Evolutionary conservation across 176 grass and related monocot species (phyloP), one percentile per base, ranked within the genome.

Genomic region (Cymbopogon citratus): DNA sequence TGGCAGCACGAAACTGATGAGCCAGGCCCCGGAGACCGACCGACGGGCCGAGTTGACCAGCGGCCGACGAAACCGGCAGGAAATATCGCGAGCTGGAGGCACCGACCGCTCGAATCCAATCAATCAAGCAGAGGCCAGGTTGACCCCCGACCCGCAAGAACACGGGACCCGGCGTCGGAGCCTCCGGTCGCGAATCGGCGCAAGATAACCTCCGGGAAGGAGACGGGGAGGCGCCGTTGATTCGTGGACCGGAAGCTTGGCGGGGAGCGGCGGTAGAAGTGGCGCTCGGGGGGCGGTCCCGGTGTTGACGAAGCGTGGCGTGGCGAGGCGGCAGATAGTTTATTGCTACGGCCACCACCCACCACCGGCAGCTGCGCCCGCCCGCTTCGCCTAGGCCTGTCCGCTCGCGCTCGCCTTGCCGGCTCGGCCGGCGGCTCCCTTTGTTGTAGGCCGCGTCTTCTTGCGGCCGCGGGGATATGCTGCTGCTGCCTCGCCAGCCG

Each of bases 231-330:
- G 13, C n/a, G 61, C 44, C 62, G 33, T 28, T 10, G 72, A 69
- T 11, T 21, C 35, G 18, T 24, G 48, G 25, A 19, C 16, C 33
- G 31, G 68, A 39, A 25, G 75, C 16, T 11, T 12, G 77, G 41
- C 44, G 76, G 36, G 59, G 23, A 71, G 46, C 35, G 60, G 77
- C 76, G 12, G 59, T 35, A 33, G 27, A 46, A 64, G 36, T 71
- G 43, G 39, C 21, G 73, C 70, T 29, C 35, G 49, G 29, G 65
- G 59, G 39, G 62, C 61, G 57, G 76, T 41, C 33, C 67, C 44
- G 77, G 84, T 86, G 84, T 75, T 87, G 85, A 87, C 85, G 69
- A 85, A 73, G 81, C 54, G 27, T 66, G 21, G 35, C 35, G 35
- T 5, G 35, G 40, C 54, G 16, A 62, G 48, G 73, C n/a, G 16